Evolutionary conservation across 768 basidiomycete species (phyloP).

Genomic region (Termitomyces bulborhizus): DNA sequence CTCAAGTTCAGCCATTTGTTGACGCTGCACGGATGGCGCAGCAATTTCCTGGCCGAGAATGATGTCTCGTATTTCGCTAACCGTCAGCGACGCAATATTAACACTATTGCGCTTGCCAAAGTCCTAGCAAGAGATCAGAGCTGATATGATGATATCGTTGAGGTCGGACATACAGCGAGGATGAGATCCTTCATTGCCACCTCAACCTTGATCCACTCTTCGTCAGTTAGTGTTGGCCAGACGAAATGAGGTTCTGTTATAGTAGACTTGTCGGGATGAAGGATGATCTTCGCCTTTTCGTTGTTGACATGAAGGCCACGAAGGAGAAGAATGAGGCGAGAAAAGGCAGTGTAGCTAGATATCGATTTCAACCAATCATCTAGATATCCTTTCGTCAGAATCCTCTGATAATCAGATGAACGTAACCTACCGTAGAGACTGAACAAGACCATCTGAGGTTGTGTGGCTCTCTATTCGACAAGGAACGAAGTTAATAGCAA

Average conservation of each 20-base stretch:
- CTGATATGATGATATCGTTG: neutral
- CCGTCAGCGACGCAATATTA: conserved; percentile 95
- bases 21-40: conserved; percentile 90
- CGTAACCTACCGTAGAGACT: conserved; percentile 74
- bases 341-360: conserved; percentile 98
- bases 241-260: conserved; percentile 98
- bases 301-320: conserved; percentile 99
- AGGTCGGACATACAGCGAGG: conserved; percentile 49
- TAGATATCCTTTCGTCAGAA: conserved; percentile 19
- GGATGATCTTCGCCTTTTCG: conserved; percentile 97
- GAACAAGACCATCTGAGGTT: conserved; percentile 99
- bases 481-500: neutral
- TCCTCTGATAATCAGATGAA: neutral
- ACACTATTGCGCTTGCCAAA: conserved; percentile 99
- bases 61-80: conserved; percentile 95
- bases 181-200: conserved; percentile 98
- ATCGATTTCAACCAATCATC: conserved; percentile 99
- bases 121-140: conserved; percentile 43
- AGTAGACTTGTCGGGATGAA: conserved; percentile 95
- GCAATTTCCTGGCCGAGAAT: conserved; percentile 99
- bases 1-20: conserved; percentile 99
- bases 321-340: conserved; percentile 91
- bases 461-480: conserved; percentile 71
- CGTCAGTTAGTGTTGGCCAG: conserved; percentile 89
- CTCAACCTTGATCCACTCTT: conserved; percentile 99